Evolutionary conservation across 208 protist genomes (phyloP), one percentile per base, ranked within the genome.

Genomic region (Trypanosomatidae sp.): DNA sequence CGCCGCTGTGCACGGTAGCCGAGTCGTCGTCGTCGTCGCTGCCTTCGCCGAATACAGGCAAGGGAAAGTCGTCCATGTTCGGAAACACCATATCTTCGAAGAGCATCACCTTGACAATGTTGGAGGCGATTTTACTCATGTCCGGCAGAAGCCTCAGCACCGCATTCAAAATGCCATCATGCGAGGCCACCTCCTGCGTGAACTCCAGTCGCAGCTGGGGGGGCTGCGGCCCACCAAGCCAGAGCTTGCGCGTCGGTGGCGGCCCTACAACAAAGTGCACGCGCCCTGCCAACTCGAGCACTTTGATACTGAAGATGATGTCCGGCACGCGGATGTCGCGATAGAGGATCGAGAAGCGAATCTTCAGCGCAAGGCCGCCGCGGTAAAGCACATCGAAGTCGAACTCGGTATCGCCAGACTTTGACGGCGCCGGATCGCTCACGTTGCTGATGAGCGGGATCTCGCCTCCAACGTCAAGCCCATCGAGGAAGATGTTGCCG

Each of bases 361-460:
- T 85, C 60, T 76, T 83, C 10, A 96, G 56, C 47, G 64, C 73
- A 12, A 96, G 80, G 13, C 92, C 92, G 41, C 92, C 92, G 39
- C 90, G 90, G 78, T 96, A 96, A 8, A 93, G 79, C 58, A 96
- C 69, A 66, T 96, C 87, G 73, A 96, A 95, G 80, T 93, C 88
- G 59, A 96, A 91, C 50, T 91, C 81, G 3, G 94, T 66, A 69
- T 96, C 90, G 5, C 92, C 90, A 46, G 73, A 86, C 13, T 78
- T 53, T 13, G 80, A 82, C 3, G 94, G 22, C 4, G 55, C 62
- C 5, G 80, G 79, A n/a, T 91, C 85, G 73, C 87, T 88, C 13
- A 94, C 84, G 62, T 85, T 82, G 69, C 64, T 82, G 66, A 96
- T 79, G 7, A 96, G 81, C 44, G 92, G 92, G 17, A 95, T 84